Conservation (phyloP, 768 basidiomycete genomes). For the Boletus bicolor region DNA sequence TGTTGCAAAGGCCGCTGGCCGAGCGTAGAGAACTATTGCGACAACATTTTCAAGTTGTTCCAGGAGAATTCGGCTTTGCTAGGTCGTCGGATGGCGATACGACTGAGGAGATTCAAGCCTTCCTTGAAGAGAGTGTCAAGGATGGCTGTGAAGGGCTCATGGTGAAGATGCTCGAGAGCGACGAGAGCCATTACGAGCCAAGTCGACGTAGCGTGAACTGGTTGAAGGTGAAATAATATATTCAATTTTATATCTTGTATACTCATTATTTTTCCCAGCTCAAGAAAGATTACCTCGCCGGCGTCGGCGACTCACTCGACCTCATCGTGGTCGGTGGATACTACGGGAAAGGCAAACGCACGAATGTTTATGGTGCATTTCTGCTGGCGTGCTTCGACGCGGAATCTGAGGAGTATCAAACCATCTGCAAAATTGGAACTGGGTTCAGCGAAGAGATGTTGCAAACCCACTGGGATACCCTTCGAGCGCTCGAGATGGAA, state of each 20-base stretch:
- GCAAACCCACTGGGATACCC: constrained; percentile 71
- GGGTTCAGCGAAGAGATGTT: constrained; percentile 94
- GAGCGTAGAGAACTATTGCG: constrained; percentile 76
- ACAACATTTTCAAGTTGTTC: constrained; percentile 76
- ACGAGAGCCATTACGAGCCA: constrained; percentile 92
- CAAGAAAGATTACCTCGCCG: constrained; percentile 97
- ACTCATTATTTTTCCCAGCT: constrained; percentile 49
- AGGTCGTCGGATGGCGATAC: constrained; percentile 86
- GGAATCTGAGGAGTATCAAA: constrained; percentile 92
- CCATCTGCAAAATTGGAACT: constrained; percentile 98
- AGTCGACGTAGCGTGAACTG: constrained; percentile 95
- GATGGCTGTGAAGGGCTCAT: constrained; percentile 99
- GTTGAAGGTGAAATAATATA: constrained; percentile 72
- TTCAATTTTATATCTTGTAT: not conserved
- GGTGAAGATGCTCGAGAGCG: constrained; percentile 97
- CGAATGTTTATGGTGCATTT: constrained; percentile 97
- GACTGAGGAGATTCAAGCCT: constrained; percentile 89
- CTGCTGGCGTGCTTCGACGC: constrained; percentile 94
- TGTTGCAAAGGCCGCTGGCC: constrained; percentile 71
- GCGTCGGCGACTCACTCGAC: constrained; percentile 95
- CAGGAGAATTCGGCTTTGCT: constrained; percentile 92
- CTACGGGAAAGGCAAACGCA: constrained; percentile 96
- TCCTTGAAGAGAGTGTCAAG: constrained; percentile 95
- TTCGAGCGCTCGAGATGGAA: constrained; percentile 72
- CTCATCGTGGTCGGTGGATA: constrained; percentile 97